Evolutionary conservation across 2,329 filamentous ascomycete genomes (phyloP).

Genomic region (Trichoderma sp.): DNA sequence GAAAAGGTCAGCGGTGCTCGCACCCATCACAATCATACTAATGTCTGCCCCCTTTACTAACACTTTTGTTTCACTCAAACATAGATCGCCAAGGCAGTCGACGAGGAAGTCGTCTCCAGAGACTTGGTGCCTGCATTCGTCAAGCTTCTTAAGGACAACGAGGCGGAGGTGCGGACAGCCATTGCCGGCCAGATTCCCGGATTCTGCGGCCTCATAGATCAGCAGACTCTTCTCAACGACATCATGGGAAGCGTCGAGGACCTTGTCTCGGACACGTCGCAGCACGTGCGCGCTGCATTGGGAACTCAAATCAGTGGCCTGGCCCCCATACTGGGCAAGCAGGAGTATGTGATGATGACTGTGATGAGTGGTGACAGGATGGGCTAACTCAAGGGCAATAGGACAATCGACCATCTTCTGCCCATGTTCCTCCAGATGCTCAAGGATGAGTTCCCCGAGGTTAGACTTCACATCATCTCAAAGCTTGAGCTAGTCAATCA

Average conservation of each 20-base stretch:
- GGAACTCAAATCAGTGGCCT: constrained; percentile 97
- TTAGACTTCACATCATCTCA: constrained; percentile 98
- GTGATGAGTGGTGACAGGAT: not conserved
- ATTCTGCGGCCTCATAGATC: constrained; percentile 89
- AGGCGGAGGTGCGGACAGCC: constrained; percentile 94
- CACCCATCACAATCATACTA: not conserved
- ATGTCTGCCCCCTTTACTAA: not conserved
- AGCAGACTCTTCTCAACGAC: constrained; percentile 84
- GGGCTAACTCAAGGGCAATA: constrained; percentile 38
- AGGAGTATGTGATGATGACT: constrained; percentile 68
- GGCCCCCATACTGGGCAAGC: constrained; percentile 94
- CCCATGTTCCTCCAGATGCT: constrained; percentile 99
- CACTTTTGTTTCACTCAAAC: not conserved
- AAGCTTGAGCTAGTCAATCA: constrained; percentile 98
- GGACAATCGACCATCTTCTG: constrained; percentile 92
- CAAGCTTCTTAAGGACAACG: constrained; percentile 95
- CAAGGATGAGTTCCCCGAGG: constrained; percentile 98
- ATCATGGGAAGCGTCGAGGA: constrained; percentile 97
- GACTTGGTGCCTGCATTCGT: constrained; percentile 97
- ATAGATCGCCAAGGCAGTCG: constrained; percentile 95
- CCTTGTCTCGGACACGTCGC: constrained; percentile 90
- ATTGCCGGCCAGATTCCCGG: constrained; percentile 97
- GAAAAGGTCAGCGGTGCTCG: constrained; percentile 70
- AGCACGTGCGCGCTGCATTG: constrained; percentile 93
- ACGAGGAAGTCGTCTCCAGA: constrained; percentile 91